Evolutionary conservation across 2,329 filamentous ascomycete species (phyloP), one percentile per base, ranked within the genome.

Genomic region (Incumbomyces lentus): DNA sequence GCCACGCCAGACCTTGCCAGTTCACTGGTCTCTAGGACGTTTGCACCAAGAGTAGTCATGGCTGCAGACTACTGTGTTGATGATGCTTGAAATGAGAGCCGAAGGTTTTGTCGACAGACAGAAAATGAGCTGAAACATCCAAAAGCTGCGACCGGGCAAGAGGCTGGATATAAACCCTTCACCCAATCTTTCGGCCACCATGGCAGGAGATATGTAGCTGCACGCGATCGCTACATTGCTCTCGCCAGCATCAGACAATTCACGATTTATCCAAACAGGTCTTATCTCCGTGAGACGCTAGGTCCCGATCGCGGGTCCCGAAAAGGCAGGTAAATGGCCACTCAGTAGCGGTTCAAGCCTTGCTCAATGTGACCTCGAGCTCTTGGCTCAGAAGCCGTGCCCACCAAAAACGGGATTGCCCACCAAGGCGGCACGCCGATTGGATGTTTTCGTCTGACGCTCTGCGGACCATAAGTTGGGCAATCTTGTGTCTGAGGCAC

Each of bases 1-100:
- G 31, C 41, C 7, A 44, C 41, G 17, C 41, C 31, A 36, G 41
- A 35, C 19, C 36, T 44, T 18, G 41, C 41, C 13, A 44, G 33
- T 29, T 44, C 40, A 8, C 22, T 16, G 13, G 29, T 32, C 13
- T 43, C 41, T 11, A 44, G 18, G 16, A 19, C 32, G 17, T 36
- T 26, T 11, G 32, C 32, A 13, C 26, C 41, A 16, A 36, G 30
- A 18, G 16, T 16, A 16, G 11, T 44, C 18, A 10, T 44, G 5
- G 16, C 13, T 22, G 41, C 13, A 8, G 8, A 8, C 22, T 26
- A 26, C 22, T 26, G 22, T 26, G 22, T 8, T 26, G n/a, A 17
- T 18, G n/a, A 6, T 32, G 6, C 8, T 12, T 16, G 18, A 6
- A 22, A n/a, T 6, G 3, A 12, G 36, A 13, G 40, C 32, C 10